phyloP scores from a whole-genome alignment of 164 flowering plant genomes.

The Macadamia tetraphylla region DNA sequence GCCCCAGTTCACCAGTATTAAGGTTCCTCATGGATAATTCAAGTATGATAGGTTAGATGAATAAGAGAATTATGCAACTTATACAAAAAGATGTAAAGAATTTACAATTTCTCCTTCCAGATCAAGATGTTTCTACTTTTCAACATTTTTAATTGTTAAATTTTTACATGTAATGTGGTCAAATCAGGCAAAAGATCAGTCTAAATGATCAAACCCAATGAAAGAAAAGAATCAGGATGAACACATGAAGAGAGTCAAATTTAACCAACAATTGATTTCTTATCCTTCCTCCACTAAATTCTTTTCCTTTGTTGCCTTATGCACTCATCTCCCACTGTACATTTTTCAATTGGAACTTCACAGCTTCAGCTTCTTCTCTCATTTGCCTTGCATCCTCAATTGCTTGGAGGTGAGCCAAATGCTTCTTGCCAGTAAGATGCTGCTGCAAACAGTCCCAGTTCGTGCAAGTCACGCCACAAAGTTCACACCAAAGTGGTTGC shows the following conservation, averaged over 20 bases:
- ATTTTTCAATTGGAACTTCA: background rate
- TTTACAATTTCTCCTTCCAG: too few relatives aligned
- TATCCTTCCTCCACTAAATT: background rate
- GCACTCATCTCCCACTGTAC: background rate
- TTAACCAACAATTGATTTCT: background rate
- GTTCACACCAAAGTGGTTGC: constrained; percentile 6
- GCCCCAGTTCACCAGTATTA: too few relatives aligned
- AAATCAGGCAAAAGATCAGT: background rate
- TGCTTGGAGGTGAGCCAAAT: constrained; percentile 3
- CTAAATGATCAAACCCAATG: background rate
- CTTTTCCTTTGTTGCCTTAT: background rate
- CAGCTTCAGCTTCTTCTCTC: background rate
- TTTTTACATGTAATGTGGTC: background rate
- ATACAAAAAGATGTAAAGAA: too few relatives aligned
- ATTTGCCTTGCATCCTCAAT: constrained; percentile 2
- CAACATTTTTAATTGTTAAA: too few relatives aligned
- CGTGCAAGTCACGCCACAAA: constrained; percentile 12
- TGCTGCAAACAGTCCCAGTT: constrained; percentile 4
- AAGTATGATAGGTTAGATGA: too few relatives aligned
- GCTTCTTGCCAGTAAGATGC: constrained; percentile 20
- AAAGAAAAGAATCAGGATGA: too few relatives aligned
- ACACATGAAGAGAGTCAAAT: background rate
- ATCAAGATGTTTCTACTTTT: too few relatives aligned
- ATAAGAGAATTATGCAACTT: too few relatives aligned
- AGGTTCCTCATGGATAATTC: too few relatives aligned